These are phyloP conservation scores for Entrophospora sp. DNA, from an alignment of 192 early-diverging fungal genomes.

Conservation along the genomic window DNA sequence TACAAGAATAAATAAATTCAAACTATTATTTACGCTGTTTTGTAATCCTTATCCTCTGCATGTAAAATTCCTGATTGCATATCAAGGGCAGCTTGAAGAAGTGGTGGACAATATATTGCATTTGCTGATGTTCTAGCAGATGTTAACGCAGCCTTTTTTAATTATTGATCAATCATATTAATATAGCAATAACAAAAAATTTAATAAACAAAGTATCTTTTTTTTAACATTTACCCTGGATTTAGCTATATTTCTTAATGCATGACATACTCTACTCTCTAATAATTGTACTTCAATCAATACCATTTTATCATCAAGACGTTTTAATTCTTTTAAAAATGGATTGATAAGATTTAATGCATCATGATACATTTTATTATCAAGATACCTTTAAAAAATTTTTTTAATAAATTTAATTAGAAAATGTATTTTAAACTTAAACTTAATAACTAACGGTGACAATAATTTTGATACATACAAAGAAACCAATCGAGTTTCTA, in stretches of 20 bases:
- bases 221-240: slow-evolving; percentile 50
- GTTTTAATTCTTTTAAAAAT: slow-evolving; percentile 94
- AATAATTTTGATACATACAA: slow-evolving; percentile 42
- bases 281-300: slow-evolving; percentile 95
- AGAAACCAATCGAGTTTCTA: slow-evolving; percentile 88
- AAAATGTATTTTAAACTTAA: too few relatives aligned
- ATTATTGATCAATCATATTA: too few relatives aligned
- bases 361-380: slow-evolving; percentile 94
- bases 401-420: too few relatives aligned
- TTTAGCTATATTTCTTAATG: slow-evolving; percentile 87
- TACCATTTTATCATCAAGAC: slow-evolving; percentile 97
- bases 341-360: slow-evolving; percentile 71
- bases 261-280: slow-evolving; percentile 90
- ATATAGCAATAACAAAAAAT: neutral
- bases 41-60: slow-evolving; percentile 98
- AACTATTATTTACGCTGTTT: slow-evolving; percentile 68
- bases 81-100: slow-evolving; percentile 92
- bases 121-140: slow-evolving; percentile 95
- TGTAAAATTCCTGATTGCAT: slow-evolving; percentile 97
- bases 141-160: slow-evolving; percentile 76
- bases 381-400: slow-evolving; percentile 49
- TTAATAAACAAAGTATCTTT: neutral
- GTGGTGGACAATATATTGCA: slow-evolving; percentile 93
- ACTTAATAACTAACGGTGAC: neutral
- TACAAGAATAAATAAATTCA: neutral